Evolutionary conservation across 106 monocot species (phyloP).

Genomic region (Acanthochlamys bracteata): DNA sequence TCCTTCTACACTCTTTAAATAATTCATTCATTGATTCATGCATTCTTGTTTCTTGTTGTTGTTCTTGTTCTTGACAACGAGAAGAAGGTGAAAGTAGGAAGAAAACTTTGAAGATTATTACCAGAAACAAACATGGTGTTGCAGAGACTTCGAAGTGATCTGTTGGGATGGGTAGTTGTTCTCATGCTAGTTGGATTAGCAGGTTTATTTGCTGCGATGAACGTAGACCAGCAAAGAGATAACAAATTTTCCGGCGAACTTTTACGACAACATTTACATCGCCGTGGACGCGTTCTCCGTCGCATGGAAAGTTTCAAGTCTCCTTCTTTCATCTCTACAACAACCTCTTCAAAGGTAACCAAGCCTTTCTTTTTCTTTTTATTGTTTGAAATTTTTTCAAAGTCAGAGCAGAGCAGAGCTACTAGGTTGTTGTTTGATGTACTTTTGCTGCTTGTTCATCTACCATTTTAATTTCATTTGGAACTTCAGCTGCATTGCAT

Average conservation of each 20-base stretch:
- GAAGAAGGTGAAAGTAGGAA: too few relatives aligned
- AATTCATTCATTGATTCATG: too few relatives aligned
- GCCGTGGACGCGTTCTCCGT: background rate
- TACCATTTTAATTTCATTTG: background rate
- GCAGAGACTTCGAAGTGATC: background rate
- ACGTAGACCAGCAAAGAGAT: background rate
- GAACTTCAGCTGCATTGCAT: background rate
- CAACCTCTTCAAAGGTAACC: background rate
- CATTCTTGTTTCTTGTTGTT: too few relatives aligned
- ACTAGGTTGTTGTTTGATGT: too few relatives aligned
- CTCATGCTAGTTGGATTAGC: background rate
- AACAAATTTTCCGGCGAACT: background rate
- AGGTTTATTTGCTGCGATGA: background rate
- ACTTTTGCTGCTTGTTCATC: background rate
- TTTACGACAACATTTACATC: background rate
- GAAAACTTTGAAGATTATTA: background rate
- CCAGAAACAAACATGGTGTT: background rate
- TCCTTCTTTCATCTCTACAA: background rate
- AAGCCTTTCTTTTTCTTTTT: background rate
- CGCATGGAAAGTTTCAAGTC: background rate
- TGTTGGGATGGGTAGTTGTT: background rate
- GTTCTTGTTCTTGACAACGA: too few relatives aligned
- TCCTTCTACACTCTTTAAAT: too few relatives aligned
- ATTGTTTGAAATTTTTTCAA: too few relatives aligned
- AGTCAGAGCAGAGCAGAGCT: too few relatives aligned